Percentiles rank a stretch among this genome's conserved stretches.
These are phyloP conservation scores for Clonostachys chloroleuca DNA, from an alignment of 2,329 filamentous ascomycete genomes.

Conservation along the genomic window DNA sequence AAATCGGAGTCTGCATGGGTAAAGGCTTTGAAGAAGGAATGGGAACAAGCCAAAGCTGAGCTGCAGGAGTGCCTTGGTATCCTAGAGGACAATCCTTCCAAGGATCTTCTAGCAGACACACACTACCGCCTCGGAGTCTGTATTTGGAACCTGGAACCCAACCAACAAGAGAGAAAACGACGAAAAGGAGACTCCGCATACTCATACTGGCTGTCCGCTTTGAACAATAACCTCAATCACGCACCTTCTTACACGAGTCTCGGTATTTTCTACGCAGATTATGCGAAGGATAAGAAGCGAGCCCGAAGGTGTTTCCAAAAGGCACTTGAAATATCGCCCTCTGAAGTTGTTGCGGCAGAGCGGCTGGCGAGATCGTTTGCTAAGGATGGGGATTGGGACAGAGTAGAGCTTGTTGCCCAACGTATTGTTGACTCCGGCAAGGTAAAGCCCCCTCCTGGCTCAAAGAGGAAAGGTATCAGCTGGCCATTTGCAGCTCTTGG, in stretches of 20 bases:
- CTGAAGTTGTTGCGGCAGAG: slow-evolving; percentile 84
- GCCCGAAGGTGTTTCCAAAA: slow-evolving; percentile 95
- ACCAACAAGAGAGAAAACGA: slow-evolving; percentile 69
- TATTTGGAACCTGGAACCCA: slow-evolving; percentile 78
- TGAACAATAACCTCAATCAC: slow-evolving; percentile 83
- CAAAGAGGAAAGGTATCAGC: slow-evolving; percentile 86
- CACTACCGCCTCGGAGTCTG: slow-evolving; percentile 85
- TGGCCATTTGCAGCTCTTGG: slow-evolving; percentile 95
- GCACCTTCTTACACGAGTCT: slow-evolving; percentile 89
- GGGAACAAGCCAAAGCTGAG: slow-evolving; percentile 60
- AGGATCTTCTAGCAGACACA: slow-evolving; percentile 77
- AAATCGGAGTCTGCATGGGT: slow-evolving; percentile 90
- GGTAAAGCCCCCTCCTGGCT: slow-evolving; percentile 83
- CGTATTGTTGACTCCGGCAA: slow-evolving; percentile 93
- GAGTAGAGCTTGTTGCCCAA: slow-evolving; percentile 88
- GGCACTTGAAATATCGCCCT: slow-evolving; percentile 85
- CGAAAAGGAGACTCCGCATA: slow-evolving; percentile 71
- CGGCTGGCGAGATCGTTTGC: slow-evolving; percentile 83
- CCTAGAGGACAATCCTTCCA: slow-evolving; percentile 40
- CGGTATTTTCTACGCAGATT: slow-evolving; percentile 87
- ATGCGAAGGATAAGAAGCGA: slow-evolving; percentile 79
- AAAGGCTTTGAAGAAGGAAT: slow-evolving; percentile 76
- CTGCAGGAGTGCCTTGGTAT: slow-evolving; percentile 66
- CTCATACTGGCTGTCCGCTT: slow-evolving; percentile 72
- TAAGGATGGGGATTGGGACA: slow-evolving; percentile 89